phyloP scores from a whole-genome alignment of 495 filamentous ascomycete species.

The Antarctomyces pellizariae region DNA sequence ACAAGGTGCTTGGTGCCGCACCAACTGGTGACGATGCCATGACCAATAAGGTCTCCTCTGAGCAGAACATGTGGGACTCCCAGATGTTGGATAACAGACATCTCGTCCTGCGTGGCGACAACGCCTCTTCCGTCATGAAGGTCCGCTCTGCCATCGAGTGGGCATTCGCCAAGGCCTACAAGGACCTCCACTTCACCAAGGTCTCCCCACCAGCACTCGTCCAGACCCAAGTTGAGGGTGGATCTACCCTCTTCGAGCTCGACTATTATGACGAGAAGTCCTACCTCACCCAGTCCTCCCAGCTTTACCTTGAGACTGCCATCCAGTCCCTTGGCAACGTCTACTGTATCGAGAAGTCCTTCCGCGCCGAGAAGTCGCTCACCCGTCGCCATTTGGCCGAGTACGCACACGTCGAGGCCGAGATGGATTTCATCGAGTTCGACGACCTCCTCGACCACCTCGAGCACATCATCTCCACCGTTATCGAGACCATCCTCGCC shows the following conservation, averaged over 20 bases:
- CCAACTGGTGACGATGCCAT: conserved; percentile 83
- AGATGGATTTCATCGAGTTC: conserved; percentile 91
- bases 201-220: conserved; percentile 89
- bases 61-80: conserved; percentile 44
- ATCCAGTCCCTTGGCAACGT: conserved; percentile 79
- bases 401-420: conserved; percentile 93
- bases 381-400: conserved; percentile 88
- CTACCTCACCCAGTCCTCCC: conserved; percentile 90
- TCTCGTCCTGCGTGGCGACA: conserved; percentile 76
- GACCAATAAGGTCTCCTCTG: conserved; percentile 65
- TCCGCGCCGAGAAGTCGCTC: conserved; percentile 89
- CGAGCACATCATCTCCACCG: conserved; percentile 70
- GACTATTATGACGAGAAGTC: conserved; percentile 88
- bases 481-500: conserved; percentile 50
- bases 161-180: conserved; percentile 65
- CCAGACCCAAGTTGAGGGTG: conserved; percentile 97
- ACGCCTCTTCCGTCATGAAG: conserved; percentile 70
- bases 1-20: conserved; percentile 60
- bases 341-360: conserved; percentile 95
- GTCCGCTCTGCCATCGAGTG: conserved; percentile 65
- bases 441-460: conserved; percentile 78
- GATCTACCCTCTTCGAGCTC: conserved; percentile 79
- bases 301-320: conserved; percentile 94
- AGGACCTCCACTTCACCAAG: conserved; percentile 55
- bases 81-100: conserved; percentile 80